phyloP scores from a whole-genome alignment of 805 yeast species.

The Metschnikowia rubicola region DNA sequence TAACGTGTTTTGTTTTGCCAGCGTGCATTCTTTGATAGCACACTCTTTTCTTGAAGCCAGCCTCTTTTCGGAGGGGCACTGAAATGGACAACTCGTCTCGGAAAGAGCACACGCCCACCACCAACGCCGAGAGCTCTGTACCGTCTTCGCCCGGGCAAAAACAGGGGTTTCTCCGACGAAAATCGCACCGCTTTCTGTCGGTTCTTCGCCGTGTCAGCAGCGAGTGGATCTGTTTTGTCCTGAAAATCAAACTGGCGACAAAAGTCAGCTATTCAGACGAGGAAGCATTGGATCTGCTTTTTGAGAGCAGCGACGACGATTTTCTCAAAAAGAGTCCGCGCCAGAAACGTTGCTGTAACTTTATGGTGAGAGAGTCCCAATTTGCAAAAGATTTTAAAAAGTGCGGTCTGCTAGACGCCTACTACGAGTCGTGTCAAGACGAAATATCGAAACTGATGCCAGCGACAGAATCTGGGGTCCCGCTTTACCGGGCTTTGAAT shows the following conservation, averaged over 20 bases:
- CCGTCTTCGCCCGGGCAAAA: constrained; percentile 7
- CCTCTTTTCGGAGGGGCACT: constrained; percentile 6
- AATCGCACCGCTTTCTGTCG: constrained; percentile 19
- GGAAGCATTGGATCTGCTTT: constrained; percentile 49
- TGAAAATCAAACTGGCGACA: constrained; percentile 39
- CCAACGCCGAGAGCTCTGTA: constrained; percentile 11
- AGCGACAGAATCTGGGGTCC: not conserved
- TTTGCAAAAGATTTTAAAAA: constrained; percentile 33
- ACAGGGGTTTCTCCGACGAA: not conserved
- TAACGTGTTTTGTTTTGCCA: too few species aligned
- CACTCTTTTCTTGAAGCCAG: not conserved
- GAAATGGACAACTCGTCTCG: constrained; percentile 13
- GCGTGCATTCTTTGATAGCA: too few species aligned
- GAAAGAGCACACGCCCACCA: constrained; percentile 14
- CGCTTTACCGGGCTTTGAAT: constrained; percentile 1
- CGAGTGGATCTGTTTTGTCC: constrained; percentile 34
- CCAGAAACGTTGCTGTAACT: constrained; percentile 15
- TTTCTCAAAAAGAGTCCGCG: constrained; percentile 24
- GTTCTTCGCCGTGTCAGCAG: constrained; percentile 38
- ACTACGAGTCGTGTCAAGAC: not conserved
- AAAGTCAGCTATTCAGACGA: constrained; percentile 49
- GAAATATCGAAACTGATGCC: too few species aligned
- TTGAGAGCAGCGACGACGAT: constrained; percentile 39
- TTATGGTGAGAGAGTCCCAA: constrained; percentile 26
- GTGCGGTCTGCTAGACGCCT: constrained; percentile 29